Percentiles rank a stretch among this genome's conserved stretches.
Evolutionary conservation across 768 basidiomycete species (phyloP).

Genomic region (Mycena metata): DNA sequence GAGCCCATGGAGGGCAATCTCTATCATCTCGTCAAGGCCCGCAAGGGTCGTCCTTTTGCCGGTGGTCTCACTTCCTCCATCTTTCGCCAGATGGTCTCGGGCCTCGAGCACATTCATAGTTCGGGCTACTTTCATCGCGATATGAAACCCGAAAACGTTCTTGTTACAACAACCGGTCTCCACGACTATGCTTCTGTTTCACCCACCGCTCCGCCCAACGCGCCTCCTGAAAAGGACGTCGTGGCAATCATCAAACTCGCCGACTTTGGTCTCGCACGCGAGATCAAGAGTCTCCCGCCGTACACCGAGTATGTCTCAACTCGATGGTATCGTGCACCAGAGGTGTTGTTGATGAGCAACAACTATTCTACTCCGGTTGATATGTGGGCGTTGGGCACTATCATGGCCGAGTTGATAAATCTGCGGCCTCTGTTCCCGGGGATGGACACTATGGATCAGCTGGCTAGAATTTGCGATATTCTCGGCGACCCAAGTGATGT

Average conservation of each 20-base stretch:
- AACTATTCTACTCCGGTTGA: conserved; percentile 98
- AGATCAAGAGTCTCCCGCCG: conserved; percentile 88
- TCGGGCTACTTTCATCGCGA: conserved; percentile 98
- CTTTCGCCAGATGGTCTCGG: conserved; percentile 91
- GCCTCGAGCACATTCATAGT: conserved; percentile 92
- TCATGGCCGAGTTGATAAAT: conserved; percentile 97
- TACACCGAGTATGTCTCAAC: conserved; percentile 99
- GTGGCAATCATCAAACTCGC: conserved; percentile 97
- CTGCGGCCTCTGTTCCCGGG: conserved; percentile 97
- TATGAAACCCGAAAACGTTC: conserved; percentile 99
- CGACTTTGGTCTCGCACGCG: conserved; percentile 96
- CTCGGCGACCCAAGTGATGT: conserved; percentile 91
- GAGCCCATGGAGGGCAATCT: conserved; percentile 99
- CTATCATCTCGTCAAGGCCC: conserved; percentile 98
- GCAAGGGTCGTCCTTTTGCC: conserved; percentile 95
- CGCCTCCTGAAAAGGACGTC: conserved; percentile 90
- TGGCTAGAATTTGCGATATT: conserved; percentile 90
- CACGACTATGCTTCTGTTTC: conserved; percentile 90
- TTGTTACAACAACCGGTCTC: conserved; percentile 97
- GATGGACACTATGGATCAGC: conserved; percentile 92
- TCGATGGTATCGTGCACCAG: conserved; percentile 99
- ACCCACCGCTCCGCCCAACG: conserved; percentile 72
- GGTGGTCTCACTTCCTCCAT: conserved; percentile 96
- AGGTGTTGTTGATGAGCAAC: conserved; percentile 90
- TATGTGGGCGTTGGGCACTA: conserved; percentile 99